These are phyloP conservation scores for Rhizophora apiculata DNA, from an alignment of 345 rosid species.

Conservation along the genomic window DNA sequence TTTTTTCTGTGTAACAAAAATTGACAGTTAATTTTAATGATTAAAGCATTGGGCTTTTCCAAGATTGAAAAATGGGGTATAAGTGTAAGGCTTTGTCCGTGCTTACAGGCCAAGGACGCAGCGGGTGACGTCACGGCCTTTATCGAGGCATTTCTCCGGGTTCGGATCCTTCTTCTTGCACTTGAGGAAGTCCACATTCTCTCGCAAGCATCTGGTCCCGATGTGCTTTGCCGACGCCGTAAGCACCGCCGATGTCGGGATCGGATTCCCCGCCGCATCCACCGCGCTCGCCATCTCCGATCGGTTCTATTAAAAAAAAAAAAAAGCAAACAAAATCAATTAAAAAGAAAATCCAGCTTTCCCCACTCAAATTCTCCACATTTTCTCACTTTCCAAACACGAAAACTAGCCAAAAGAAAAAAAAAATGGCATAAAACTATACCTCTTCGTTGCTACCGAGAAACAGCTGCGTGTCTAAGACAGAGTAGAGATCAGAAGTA, in stretches of 20 bases:
- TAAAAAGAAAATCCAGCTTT: not conserved
- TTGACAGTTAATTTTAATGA: too few species aligned
- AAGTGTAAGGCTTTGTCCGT: not conserved
- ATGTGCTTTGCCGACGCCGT: constrained; percentile 90
- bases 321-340: not conserved
- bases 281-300: constrained; percentile 65
- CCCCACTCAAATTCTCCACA: constrained; percentile 4
- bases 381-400: constrained; percentile 14
- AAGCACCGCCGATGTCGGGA: constrained; percentile 92
- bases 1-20: too few species aligned
- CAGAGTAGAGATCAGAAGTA: not conserved
- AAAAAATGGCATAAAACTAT: not conserved
- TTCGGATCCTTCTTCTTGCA: constrained; percentile 98
- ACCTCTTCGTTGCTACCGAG: constrained; percentile 9
- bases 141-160: constrained; percentile 96
- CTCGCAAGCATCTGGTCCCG: constrained; percentile 53
- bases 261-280: constrained; percentile 72
- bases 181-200: constrained; percentile 85
- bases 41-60: too few species aligned
- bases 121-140: constrained; percentile 92
- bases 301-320: not conserved
- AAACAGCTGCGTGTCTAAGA: not conserved
- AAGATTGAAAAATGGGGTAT: too few species aligned
- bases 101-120: constrained; percentile 88
- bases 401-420: not conserved